These are phyloP conservation scores for Avena sativa DNA, from an alignment of 176 grass and related monocot genomes.

Conservation along the genomic window DNA sequence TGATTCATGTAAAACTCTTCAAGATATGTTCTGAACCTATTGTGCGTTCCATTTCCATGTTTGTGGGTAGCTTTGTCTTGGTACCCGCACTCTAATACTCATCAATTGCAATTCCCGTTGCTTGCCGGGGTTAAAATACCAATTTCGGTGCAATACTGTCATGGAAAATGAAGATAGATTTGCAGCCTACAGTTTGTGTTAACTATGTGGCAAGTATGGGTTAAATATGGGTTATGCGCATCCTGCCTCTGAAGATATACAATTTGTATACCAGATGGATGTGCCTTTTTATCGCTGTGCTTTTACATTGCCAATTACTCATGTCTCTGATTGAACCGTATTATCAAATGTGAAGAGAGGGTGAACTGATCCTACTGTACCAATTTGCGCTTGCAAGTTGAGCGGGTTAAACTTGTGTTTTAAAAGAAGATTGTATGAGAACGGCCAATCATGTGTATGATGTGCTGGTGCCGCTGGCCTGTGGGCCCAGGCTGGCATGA, in stretches of 20 bases:
- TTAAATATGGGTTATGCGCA: neutral
- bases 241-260: neutral
- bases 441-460: too few species aligned
- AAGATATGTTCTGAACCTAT: neutral
- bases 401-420: too few species aligned
- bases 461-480: too few species aligned
- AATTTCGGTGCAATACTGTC: neutral
- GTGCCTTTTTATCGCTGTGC: neutral
- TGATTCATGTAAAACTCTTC: constrained; percentile 34
- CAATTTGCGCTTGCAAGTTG: too few species aligned
- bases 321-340: neutral
- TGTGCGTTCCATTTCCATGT: neutral
- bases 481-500: too few species aligned
- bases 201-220: neutral
- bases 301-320: neutral
- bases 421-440: too few species aligned
- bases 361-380: too few species aligned
- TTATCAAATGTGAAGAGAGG: neutral
- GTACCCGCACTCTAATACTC: neutral
- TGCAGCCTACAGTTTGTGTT: neutral
- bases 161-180: neutral
- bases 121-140: neutral
- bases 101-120: neutral
- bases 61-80: neutral
- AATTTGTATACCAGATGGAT: neutral